These are phyloP conservation scores for Chalciporus piperatus DNA, from an alignment of 768 basidiomycete genomes.

Conservation along the genomic window DNA sequence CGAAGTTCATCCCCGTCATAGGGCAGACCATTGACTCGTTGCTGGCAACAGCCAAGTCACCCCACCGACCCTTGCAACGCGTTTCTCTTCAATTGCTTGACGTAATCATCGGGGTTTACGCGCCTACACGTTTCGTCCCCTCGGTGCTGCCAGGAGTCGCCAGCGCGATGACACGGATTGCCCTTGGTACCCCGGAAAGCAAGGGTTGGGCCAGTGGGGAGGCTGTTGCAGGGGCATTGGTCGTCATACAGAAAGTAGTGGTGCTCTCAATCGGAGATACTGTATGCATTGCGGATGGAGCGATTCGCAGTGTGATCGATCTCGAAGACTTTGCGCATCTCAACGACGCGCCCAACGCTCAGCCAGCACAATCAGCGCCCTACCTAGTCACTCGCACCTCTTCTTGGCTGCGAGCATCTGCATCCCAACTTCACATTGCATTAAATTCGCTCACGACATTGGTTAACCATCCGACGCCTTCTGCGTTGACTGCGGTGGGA, in stretches of 20 bases:
- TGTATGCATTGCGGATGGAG: constrained; percentile 61
- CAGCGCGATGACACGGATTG: constrained; percentile 71
- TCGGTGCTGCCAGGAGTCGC: constrained; percentile 83
- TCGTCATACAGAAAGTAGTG: constrained; percentile 53
- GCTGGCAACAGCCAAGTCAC: constrained; percentile 56
- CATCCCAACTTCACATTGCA: constrained; percentile 81
- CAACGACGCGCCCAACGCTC: constrained; percentile 13
- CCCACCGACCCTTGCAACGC: constrained; percentile 58
- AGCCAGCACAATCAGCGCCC: constrained; percentile 30
- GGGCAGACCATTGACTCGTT: constrained; percentile 81
- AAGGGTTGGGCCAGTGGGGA: constrained; percentile 77
- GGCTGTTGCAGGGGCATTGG: constrained; percentile 54
- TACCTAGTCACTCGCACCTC: constrained; percentile 59
- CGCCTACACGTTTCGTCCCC: constrained; percentile 51
- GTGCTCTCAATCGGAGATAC: constrained; percentile 63
- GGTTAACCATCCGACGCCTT: constrained; percentile 66
- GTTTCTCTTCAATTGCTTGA: constrained; percentile 58
- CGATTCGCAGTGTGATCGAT: constrained; percentile 48
- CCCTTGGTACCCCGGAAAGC: constrained; percentile 49
- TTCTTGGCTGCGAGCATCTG: constrained; percentile 78
- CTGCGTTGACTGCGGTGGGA: constrained; percentile 57
- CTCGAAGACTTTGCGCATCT: constrained; percentile 61
- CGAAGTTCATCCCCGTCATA: constrained; percentile 67
- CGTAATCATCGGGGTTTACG: constrained; percentile 48
- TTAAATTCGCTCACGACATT: constrained; percentile 72